Evolutionary conservation across 352 stramenopile genomes (phyloP).

Genomic region (Phytophthora syringae): DNA sequence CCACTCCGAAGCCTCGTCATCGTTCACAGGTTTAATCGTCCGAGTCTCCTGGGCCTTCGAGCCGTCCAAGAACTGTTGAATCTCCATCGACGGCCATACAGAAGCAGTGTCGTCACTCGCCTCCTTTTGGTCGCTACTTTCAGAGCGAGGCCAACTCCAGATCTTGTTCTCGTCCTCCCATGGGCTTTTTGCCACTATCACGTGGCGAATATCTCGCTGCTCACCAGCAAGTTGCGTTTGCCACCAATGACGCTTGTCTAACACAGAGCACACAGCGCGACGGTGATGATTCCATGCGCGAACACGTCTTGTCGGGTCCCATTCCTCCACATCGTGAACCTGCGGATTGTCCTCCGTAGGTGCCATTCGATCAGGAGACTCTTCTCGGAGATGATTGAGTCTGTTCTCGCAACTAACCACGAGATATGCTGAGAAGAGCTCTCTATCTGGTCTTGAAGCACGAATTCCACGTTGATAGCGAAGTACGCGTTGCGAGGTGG

Average conservation of each 20-base stretch:
- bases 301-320: constrained; percentile 28
- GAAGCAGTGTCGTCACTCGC: background rate
- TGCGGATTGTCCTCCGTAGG: constrained; percentile 11
- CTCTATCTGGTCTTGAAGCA: constrained; percentile 10
- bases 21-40: constrained; percentile 17
- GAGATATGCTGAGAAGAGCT: constrained; percentile 34
- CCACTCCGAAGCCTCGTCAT: constrained; percentile 56
- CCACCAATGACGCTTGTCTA: constrained; percentile 54
- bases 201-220: constrained; percentile 51
- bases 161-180: constrained; percentile 58
- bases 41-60: constrained; percentile 3
- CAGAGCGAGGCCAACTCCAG: constrained; percentile 49
- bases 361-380: constrained; percentile 28
- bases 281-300: constrained; percentile 51
- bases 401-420: constrained; percentile 53
- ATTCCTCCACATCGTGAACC: constrained; percentile 19
- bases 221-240: constrained; percentile 56
- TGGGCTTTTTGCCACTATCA: constrained; percentile 43
- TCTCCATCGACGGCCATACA: constrained; percentile 33
- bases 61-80: constrained; percentile 42
- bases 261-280: constrained; percentile 35
- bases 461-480: constrained; percentile 22
- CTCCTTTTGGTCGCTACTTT: constrained; percentile 14
- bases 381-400: constrained; percentile 36
- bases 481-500: constrained; percentile 31